phyloP scores from a whole-genome alignment of 371 early-diverging fungal genomes.

The Mucor saturninus region DNA sequence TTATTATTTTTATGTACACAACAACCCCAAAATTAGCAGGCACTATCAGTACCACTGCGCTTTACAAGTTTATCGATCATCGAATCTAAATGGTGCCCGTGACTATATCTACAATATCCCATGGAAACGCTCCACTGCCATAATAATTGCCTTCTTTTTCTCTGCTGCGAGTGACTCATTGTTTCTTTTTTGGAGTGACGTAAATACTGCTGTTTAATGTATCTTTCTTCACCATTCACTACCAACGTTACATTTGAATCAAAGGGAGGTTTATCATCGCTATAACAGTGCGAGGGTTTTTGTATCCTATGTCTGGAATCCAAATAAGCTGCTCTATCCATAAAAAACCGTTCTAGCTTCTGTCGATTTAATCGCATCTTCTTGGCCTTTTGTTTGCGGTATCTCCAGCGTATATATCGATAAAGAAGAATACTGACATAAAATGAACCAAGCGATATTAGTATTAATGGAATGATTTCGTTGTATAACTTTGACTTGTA shows the following conservation, averaged over 20 bases:
- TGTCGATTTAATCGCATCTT: not conserved
- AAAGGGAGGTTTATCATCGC: not conserved
- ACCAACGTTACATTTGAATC: slow-evolving; percentile 13
- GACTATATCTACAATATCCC: slow-evolving; percentile 27
- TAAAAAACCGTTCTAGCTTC: slow-evolving; percentile 5
- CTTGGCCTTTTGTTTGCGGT: slow-evolving; percentile 4
- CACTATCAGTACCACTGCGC: not conserved
- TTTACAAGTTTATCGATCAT: slow-evolving; percentile 8
- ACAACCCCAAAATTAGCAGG: not conserved
- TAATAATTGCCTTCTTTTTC: slow-evolving; percentile 8
- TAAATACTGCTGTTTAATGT: not conserved
- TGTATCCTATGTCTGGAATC: not conserved
- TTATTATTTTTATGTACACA: not conserved
- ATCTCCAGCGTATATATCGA: slow-evolving; percentile 12
- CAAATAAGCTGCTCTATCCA: not conserved
- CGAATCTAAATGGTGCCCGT: slow-evolving; percentile 18
- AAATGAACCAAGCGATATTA: slow-evolving; percentile 5
- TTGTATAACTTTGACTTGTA: not conserved
- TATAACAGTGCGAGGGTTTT: not conserved
- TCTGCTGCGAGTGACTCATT: not conserved
- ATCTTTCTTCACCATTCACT: not conserved
- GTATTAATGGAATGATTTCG: not conserved
- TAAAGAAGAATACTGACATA: slow-evolving; percentile 2
- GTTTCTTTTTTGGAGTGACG: not conserved
- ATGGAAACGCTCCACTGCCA: slow-evolving; percentile 30